Evolutionary conservation across 495 filamentous ascomycete genomes (phyloP), one percentile per base, ranked within the genome.

Genomic region (Lasiosphaeris hirsuta): DNA sequence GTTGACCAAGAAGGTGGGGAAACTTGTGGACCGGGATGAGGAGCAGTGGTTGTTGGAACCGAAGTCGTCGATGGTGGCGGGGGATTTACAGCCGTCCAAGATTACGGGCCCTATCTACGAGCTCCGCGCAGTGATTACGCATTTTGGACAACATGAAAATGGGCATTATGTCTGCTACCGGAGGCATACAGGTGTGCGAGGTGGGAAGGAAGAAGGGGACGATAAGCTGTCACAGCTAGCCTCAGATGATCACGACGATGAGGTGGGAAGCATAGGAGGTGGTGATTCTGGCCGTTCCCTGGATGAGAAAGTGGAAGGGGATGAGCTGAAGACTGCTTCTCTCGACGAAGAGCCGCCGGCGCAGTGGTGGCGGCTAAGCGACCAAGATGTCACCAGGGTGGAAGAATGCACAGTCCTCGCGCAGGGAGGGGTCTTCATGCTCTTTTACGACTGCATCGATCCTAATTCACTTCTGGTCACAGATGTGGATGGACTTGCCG

Each of bases 141-240:
- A 99, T 70, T 87, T 87, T 57, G 95, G 94, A 4, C 79, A 86
- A 15, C 95, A 97, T 66, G 90, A 96, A 57, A 96, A 94, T 60
- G 95, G 95, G 0, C 95, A 99, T 73, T 97, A 99, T 63, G 84
- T 96, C 51, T 93, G 90, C 66, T 97, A 94, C 65, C 76, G 90
- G 42, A 86, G 86, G 64, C 84, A 89, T 66, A 77, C 82, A 0
- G 9, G 1, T 9, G 19, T 15, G 3, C 30, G 19, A 35, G 33
- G 23, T 3, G 34, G 33, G 10, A 39, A 53, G 11, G 42, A 49
- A 30, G 19, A 11, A 15, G 4, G 3, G 15, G 48, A 53, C 10
- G 35, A 40, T 30, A 43, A 19, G 37, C 55, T 49, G n/a, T 36
- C 59, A 11, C 41, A 49, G 13, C 43, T 62, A 10, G 49, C 42